Base-by-base conservation (phyloP, 805 yeast species). In the Yarrowia phangngaensis region DNA sequence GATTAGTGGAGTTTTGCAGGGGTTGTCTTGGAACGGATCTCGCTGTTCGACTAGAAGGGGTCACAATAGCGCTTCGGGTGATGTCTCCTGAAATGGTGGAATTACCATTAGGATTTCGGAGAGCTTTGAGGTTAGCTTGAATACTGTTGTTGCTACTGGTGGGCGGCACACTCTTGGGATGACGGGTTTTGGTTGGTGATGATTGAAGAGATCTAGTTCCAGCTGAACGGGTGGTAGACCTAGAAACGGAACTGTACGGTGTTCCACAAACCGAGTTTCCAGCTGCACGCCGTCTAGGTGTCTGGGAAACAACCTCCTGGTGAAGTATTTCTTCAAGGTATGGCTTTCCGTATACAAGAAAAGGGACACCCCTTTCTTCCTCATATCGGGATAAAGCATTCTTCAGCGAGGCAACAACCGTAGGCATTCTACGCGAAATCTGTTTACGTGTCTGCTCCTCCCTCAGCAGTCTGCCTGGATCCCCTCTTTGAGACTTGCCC, bases 371-470 rank as follows among this genome's bases (percentile, higher is more conserved):
- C 20, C 53, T 47, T 20, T 59, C 55, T 8, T 32, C 57, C 54
- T 81, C 79, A 68, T 76, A 84, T 9, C 66, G 67, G 3, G 56
- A 52, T 4, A 85, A 57, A 41, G 73, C 74, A 1, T 53, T 31
- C 52, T 73, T 74, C 38, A 90, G 64, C 1, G 70, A 74, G 4
- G 67, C 64, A 8, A 85, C 65, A 0, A 83, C 70, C 27, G 70
- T 68, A 0, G 97, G 97, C 55, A 85, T 67, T 55, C 75, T 75
- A 58, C 78, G 78, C n/a, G 75, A 66, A 6, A 89, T 70, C 48
- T 75, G 74, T 56, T 82, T 82, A 50, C 97, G 69, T 29, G 79
- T 69, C 58, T 74, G 81, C 60, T 88, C 96, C 61, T 90, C 98
- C 51, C 82, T 75, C 51, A 84, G 70, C 52, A 90, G 67, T 12